These are phyloP conservation scores for Tylopilus plumbeoviolaceoides DNA, from an alignment of 768 basidiomycete species.

Conservation along the genomic window DNA sequence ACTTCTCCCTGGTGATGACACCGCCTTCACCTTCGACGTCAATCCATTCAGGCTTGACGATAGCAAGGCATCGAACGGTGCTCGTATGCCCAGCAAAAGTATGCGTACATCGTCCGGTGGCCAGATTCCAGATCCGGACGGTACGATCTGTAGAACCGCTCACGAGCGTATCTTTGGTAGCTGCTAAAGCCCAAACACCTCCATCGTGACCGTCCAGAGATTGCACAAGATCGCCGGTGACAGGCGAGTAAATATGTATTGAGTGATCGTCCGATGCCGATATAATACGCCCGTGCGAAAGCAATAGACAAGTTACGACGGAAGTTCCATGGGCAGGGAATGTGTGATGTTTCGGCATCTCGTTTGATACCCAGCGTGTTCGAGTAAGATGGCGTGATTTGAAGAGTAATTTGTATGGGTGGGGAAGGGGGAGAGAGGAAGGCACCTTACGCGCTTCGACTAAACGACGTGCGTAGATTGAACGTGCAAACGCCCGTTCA, in stretches of 20 bases:
- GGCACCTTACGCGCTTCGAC: constrained; percentile 37
- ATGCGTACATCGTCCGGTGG: constrained; percentile 79
- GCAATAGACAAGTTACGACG: constrained; percentile 94
- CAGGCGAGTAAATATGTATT: constrained; percentile 91
- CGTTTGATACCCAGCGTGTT: constrained; percentile 73
- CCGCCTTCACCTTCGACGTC: constrained; percentile 66
- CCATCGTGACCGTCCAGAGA: constrained; percentile 89
- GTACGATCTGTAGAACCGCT: constrained; percentile 93
- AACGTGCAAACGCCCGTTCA: constrained; percentile 74
- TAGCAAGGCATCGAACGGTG: constrained; percentile 93
- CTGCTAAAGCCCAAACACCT: constrained; percentile 95
- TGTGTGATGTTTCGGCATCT: constrained; percentile 68
- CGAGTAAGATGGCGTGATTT: constrained; percentile 82
- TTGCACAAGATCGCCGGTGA: constrained; percentile 68
- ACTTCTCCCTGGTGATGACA: constrained; percentile 60
- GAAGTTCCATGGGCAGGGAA: constrained; percentile 87
- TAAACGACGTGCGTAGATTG: constrained; percentile 60
- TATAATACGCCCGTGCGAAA: constrained; percentile 93
- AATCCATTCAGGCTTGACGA: constrained; percentile 89
- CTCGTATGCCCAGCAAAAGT: constrained; percentile 95
- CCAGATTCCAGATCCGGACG: constrained; percentile 86
- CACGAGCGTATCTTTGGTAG: constrained; percentile 82
- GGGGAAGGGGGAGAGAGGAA: constrained; percentile 61
- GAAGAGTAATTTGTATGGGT: constrained; percentile 91
- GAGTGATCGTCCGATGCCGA: constrained; percentile 97